Percentiles rank a stretch among this genome's conserved stretches.
Evolutionary conservation across 495 filamentous ascomycete genomes (phyloP).

Genomic region (Penicillium alfredii): DNA sequence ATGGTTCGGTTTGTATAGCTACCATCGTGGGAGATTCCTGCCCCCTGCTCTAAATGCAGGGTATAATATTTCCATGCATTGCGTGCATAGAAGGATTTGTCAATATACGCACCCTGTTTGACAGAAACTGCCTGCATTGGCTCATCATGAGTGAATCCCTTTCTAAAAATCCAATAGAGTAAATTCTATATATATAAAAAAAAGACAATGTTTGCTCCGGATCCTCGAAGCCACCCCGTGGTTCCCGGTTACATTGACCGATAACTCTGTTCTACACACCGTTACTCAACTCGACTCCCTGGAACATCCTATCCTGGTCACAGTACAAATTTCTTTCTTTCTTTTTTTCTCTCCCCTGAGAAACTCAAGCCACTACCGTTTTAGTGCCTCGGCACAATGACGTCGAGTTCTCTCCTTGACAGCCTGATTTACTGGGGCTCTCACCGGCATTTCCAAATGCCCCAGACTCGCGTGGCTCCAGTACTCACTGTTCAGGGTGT

Average conservation of each 20-base stretch:
- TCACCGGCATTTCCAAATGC: conserved; percentile 25
- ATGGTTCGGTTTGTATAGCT: no score
- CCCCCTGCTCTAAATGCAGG: conserved; percentile 8
- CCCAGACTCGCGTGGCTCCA: conserved; percentile 21
- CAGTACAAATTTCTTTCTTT: no score
- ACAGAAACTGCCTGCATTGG: conserved; percentile 8
- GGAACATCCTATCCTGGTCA: conserved; percentile 1
- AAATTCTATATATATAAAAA: no score
- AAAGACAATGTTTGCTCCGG: no score
- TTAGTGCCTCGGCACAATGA: no score
- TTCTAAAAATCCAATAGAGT: no score
- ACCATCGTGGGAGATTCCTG: no score
- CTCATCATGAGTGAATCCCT: conserved; percentile 1
- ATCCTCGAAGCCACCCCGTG: no score
- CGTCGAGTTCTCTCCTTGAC: background rate
- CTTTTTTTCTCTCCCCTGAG: conserved; percentile 8
- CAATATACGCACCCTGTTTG: conserved; percentile 8
- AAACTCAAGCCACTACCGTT: conserved; percentile 6
- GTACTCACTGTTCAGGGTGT: no score
- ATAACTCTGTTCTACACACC: no score
- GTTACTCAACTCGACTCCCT: conserved; percentile 7
- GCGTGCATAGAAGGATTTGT: conserved; percentile 21
- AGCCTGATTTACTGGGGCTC: conserved; percentile 2
- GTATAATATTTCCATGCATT: conserved; percentile 19
- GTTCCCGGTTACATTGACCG: conserved; percentile 2